These are phyloP conservation scores for Hymenoscyphus fructigenus DNA, from an alignment of 2,329 filamentous ascomycete species.

Conservation along the genomic window DNA sequence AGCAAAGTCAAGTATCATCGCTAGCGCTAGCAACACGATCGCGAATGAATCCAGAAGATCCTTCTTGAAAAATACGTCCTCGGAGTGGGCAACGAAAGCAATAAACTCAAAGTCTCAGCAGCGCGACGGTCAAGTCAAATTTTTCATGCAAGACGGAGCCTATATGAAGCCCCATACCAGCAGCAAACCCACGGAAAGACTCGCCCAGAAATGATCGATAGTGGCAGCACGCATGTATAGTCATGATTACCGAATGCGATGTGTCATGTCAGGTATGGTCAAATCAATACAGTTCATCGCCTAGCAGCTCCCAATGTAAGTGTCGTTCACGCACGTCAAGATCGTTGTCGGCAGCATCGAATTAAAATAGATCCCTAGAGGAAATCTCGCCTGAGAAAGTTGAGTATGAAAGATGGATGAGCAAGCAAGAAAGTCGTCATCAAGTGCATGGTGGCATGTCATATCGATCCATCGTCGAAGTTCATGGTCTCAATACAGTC, in stretches of 20 bases:
- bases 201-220: conserved; percentile 3
- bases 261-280: conserved; percentile 31
- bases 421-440: conserved; percentile 26
- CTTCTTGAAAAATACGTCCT: conserved; percentile 5
- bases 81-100: background rate
- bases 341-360: conserved; percentile 19
- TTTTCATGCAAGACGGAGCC: conserved; percentile 11
- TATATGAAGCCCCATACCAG: conserved; percentile 3
- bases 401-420: conserved; percentile 26
- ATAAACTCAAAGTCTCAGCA: conserved; percentile 2
- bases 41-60: conserved; percentile 1
- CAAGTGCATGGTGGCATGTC: conserved; percentile 37
- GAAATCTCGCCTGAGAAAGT: conserved; percentile 15
- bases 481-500: conserved; percentile 37
- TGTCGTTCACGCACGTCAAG: conserved; percentile 24
- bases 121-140: conserved; percentile 5
- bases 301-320: conserved; percentile 14
- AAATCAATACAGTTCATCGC: conserved; percentile 28
- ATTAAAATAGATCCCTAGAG: conserved; percentile 1
- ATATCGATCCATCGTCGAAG: conserved; percentile 32
- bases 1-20: background rate
- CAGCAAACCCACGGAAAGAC: conserved; percentile 2
- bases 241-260: conserved; percentile 21
- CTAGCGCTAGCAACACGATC: background rate
- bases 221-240: conserved; percentile 27